phyloP scores from a whole-genome alignment of 2,329 filamentous ascomycete genomes.

The Aureobasidium melanogenum region DNA sequence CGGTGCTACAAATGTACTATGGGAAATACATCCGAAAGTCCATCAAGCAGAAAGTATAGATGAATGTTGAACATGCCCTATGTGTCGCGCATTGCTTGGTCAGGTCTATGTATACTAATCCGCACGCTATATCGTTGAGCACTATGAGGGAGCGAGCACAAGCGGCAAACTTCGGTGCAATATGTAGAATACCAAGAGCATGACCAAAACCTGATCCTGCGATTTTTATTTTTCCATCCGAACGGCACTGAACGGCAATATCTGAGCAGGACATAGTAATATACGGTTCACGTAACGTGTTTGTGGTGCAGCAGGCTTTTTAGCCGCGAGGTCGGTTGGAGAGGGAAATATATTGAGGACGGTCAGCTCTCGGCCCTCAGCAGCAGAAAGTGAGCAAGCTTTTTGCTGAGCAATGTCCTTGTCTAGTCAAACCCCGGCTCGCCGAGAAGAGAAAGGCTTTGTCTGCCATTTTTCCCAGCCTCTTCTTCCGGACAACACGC shows the following conservation, averaged over 20 bases:
- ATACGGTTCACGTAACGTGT: neutral
- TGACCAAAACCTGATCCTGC: neutral
- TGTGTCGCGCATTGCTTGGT: neutral
- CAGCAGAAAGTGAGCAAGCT: neutral
- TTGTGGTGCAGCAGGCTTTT: neutral
- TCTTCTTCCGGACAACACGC: neutral
- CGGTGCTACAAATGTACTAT: neutral
- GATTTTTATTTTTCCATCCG: neutral
- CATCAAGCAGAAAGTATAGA: neutral
- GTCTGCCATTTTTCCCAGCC: neutral
- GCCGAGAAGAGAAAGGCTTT: neutral
- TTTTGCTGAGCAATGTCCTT: neutral
- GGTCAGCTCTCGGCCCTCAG: neutral
- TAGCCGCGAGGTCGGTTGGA: neutral
- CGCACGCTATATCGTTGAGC: neutral
- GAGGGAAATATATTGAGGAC: neutral
- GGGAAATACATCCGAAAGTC: neutral
- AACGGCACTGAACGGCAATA: neutral
- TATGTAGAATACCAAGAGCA: neutral
- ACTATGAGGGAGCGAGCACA: neutral
- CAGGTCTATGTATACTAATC: neutral
- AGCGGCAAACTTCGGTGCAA: neutral
- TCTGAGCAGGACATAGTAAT: neutral
- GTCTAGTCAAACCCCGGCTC: neutral
- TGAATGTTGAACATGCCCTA: neutral